A percentile compares a stretch with the other conserved stretches of the same genome.
phyloP scores from a whole-genome alignment of 176 grass and related monocot species.

The Phoenix roebelenii region DNA sequence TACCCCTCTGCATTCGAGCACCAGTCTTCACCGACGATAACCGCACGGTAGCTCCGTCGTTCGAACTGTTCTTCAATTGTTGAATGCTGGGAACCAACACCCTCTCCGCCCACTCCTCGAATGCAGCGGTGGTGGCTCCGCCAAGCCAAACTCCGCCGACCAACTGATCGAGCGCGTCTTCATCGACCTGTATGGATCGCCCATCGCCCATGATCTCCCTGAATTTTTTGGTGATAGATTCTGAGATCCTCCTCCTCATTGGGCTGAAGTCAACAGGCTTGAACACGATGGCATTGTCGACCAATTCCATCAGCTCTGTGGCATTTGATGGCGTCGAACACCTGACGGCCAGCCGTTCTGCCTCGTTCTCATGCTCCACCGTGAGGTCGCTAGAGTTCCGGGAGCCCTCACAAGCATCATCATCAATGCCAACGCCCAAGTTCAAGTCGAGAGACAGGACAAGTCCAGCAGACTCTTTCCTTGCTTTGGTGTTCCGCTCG shows the following conservation, averaged over 20 bases:
- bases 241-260: slow-evolving; percentile 37
- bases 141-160: slow-evolving; percentile 27
- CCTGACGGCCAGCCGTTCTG: slow-evolving; percentile 6
- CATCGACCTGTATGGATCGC: slow-evolving; percentile 27
- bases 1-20: not conserved
- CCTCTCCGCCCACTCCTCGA: slow-evolving; percentile 20
- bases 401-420: slow-evolving; percentile 39
- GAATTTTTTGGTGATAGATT: slow-evolving; percentile 32
- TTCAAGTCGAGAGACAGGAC: slow-evolving; percentile 26
- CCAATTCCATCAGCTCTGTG: slow-evolving; percentile 26
- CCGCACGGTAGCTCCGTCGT: not conserved
- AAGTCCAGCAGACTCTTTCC: slow-evolving; percentile 34
- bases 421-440: slow-evolving; percentile 33
- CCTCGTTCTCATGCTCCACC: slow-evolving; percentile 46
- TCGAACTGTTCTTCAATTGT: not conserved
- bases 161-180: slow-evolving; percentile 25
- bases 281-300: slow-evolving; percentile 46
- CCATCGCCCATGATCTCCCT: slow-evolving; percentile 6
- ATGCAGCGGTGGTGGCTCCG: not conserved
- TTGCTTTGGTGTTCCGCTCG: slow-evolving; percentile 22
- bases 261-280: slow-evolving; percentile 37
- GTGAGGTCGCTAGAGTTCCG: slow-evolving; percentile 72
- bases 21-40: not conserved
- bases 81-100: slow-evolving; percentile 3
- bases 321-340: slow-evolving; percentile 12